Conservation (phyloP, 768 basidiomycete genomes). For the Cystoderma amianthinum region DNA sequence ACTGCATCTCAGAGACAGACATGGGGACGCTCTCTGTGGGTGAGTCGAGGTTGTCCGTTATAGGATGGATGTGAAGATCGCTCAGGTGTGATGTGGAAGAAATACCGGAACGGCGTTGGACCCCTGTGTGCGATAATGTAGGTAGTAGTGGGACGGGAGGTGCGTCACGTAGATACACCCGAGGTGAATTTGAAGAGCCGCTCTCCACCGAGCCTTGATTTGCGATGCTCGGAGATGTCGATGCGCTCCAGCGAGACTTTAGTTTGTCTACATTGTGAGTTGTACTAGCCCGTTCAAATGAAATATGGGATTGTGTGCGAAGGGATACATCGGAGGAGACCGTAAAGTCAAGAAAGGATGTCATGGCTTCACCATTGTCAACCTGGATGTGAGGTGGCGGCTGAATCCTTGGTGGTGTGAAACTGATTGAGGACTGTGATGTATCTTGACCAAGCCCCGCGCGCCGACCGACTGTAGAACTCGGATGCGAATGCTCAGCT, state of each 20-base stretch:
- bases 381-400: conserved; percentile 4
- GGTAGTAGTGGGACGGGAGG: conserved; percentile 28
- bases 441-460: conserved; percentile 12
- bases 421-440: conserved; percentile 10
- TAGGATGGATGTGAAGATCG: conserved; percentile 23
- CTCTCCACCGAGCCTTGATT: neutral
- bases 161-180: conserved; percentile 11
- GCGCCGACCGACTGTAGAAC: conserved; percentile 4
- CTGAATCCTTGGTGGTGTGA: conserved; percentile 17
- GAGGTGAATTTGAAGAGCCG: conserved; percentile 5
- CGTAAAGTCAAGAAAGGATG: conserved; percentile 33
- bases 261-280: neutral
- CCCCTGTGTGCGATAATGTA: conserved; percentile 21
- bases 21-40: conserved; percentile 53
- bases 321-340: conserved; percentile 22
- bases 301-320: conserved; percentile 13
- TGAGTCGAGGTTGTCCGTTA: conserved; percentile 28
- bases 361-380: conserved; percentile 3
- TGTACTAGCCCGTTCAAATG: neutral
- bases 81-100: conserved; percentile 9
- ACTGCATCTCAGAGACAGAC: conserved; percentile 47
- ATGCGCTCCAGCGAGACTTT: conserved; percentile 35
- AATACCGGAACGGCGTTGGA: conserved; percentile 10
- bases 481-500: neutral
- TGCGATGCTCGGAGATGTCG: conserved; percentile 22